phyloP scores from a whole-genome alignment of 495 filamentous ascomycete genomes.

The Cercophora sp. region DNA sequence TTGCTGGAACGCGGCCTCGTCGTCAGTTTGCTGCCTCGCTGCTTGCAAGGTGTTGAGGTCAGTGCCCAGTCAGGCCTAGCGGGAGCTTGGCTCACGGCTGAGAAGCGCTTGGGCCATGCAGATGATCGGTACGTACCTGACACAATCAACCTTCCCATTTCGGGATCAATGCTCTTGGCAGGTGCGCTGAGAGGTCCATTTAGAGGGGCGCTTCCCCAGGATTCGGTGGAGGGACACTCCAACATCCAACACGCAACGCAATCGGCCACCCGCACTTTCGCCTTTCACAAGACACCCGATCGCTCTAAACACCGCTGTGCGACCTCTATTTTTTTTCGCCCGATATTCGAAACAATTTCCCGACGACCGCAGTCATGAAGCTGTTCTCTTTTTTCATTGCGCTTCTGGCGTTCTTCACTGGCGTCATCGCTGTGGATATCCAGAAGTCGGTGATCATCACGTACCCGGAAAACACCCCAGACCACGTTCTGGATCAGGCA shows the following conservation, averaged over 20 bases:
- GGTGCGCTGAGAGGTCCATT: too few relatives aligned
- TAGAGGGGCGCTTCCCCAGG: too few relatives aligned
- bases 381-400: conserved; percentile 49
- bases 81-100: conserved; percentile 12
- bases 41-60: conserved; percentile 22
- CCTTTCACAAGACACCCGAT: too few relatives aligned
- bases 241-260: too few relatives aligned
- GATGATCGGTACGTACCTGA: neutral
- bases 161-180: too few relatives aligned
- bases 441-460: conserved; percentile 74
- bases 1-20: conserved; percentile 17
- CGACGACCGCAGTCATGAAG: conserved; percentile 51
- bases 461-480: conserved; percentile 69
- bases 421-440: conserved; percentile 50
- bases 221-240: too few relatives aligned
- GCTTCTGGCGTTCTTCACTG: conserved; percentile 48
- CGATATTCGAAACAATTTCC: neutral
- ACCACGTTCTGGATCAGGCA: conserved; percentile 61
- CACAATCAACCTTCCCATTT: neutral
- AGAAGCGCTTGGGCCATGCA: conserved; percentile 6
- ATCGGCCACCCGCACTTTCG: too few relatives aligned
- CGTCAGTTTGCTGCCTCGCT: conserved; percentile 35
- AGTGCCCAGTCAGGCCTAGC: conserved; percentile 24
- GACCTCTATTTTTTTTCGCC: too few relatives aligned
- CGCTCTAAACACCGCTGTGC: too few relatives aligned